Percentiles rank a stretch among this genome's conserved stretches.
Evolutionary conservation across 352 stramenopile genomes (phyloP).

Genomic region (Saprolegnia diclina): DNA sequence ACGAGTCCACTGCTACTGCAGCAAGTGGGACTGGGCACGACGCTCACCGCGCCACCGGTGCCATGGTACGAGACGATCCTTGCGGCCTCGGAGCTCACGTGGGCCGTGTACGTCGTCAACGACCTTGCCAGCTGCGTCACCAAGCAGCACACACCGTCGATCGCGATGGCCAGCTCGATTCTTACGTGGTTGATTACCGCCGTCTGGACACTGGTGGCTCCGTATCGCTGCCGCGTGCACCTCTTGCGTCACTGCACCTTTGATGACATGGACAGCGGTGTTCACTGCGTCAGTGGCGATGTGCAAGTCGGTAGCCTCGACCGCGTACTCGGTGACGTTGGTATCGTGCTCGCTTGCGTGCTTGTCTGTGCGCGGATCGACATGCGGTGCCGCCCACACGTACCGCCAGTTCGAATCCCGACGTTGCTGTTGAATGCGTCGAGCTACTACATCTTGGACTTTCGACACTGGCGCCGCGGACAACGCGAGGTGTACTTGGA

Average conservation of each 20-base stretch:
- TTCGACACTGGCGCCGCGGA: conserved; percentile 6
- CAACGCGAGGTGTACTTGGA: not conserved
- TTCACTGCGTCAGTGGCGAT: not conserved
- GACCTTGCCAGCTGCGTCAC: not conserved
- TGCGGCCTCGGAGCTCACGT: conserved; percentile 1
- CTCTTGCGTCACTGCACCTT: conserved; percentile 2
- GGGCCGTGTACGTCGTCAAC: conserved; percentile 14
- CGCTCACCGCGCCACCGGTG: not conserved
- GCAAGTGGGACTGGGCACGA: not conserved
- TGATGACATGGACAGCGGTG: not conserved
- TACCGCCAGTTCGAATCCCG: not conserved
- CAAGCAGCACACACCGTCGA: not conserved
- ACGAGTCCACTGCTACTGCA: not conserved
- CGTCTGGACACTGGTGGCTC: not conserved
- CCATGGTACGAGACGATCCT: conserved; percentile 5
- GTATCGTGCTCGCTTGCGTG: not conserved
- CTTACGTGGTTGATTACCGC: not conserved
- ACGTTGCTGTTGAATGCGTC: conserved; percentile 3
- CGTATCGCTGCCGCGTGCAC: not conserved
- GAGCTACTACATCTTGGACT: conserved; percentile 23
- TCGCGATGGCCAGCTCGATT: not conserved
- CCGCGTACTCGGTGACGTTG: not conserved
- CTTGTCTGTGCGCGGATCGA: not conserved
- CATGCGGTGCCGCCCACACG: not conserved
- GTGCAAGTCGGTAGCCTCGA: not conserved